Percentiles rank a stretch among this genome's conserved stretches.
These are phyloP conservation scores for Capronia americana DNA, from an alignment of 2,329 filamentous ascomycete species.

Conservation along the genomic window DNA sequence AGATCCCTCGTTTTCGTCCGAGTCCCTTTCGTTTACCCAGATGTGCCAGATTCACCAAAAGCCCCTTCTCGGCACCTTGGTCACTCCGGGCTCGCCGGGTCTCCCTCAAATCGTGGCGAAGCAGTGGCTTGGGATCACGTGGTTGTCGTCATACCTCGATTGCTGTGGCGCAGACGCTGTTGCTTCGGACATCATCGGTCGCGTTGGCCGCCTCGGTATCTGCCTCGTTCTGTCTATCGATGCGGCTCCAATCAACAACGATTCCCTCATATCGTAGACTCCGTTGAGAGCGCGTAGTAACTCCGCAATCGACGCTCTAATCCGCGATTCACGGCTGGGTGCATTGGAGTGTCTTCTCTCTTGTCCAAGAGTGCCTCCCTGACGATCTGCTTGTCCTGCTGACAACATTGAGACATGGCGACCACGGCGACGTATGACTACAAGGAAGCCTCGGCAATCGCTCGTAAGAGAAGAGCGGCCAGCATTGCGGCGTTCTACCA, in stretches of 20 bases:
- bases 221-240: not conserved
- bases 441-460: conserved; percentile 48
- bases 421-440: conserved; percentile 38
- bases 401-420: conserved; percentile 22
- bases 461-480: conserved; percentile 42
- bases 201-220: not conserved
- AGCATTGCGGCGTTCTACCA: conserved; percentile 39
- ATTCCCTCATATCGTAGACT: conserved; percentile 2
- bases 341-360: conserved; percentile 3
- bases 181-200: conserved; percentile 20
- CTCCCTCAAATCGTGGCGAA: conserved; percentile 3
- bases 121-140: not conserved
- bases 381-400: conserved; percentile 15
- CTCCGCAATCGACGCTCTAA: conserved; percentile 24
- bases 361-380: conserved; percentile 7
- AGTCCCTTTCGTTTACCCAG: conserved; percentile 4
- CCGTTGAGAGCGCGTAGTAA: conserved; percentile 9
- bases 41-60: conserved; percentile 7
- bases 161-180: conserved; percentile 13
- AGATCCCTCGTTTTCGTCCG: not conserved
- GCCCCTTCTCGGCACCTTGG: not conserved
- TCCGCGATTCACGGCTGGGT: conserved; percentile 4
- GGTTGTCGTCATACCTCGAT: conserved; percentile 5
- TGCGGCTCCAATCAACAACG: conserved; percentile 2
- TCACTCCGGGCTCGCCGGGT: conserved; percentile 6